phyloP scores from a whole-genome alignment of 2,329 filamentous ascomycete genomes.

The Aplosporella prunicola region DNA sequence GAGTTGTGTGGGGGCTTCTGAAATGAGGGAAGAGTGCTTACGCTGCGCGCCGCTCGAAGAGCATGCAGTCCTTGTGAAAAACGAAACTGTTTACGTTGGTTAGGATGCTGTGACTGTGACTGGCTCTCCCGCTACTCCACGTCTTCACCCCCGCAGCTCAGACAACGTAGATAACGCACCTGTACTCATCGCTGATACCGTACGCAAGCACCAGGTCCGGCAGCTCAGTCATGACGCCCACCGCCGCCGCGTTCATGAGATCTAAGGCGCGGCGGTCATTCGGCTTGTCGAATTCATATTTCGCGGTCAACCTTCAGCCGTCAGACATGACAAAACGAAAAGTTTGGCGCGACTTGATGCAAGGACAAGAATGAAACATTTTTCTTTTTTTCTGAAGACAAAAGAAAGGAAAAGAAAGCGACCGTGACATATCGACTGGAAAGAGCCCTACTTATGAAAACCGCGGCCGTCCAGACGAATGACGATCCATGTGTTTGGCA shows the following conservation, averaged over 20 bases:
- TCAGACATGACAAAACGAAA: too few relatives aligned
- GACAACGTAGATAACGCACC: slow-evolving; percentile 35
- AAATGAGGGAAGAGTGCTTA: slow-evolving; percentile 27
- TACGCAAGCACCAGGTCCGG: slow-evolving; percentile 83
- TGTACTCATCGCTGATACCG: slow-evolving; percentile 91
- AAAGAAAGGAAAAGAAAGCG: slow-evolving; percentile 9
- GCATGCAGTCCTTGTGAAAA: slow-evolving; percentile 67
- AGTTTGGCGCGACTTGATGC: neutral
- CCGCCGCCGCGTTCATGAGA: slow-evolving; percentile 92
- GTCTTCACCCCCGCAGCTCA: neutral
- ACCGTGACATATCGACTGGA: slow-evolving; percentile 3
- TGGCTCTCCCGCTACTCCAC: too few relatives aligned
- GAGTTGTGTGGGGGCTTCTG: neutral
- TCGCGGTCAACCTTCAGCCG: slow-evolving; percentile 58
- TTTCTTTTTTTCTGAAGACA: too few relatives aligned
- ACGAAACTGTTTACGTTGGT: slow-evolving; percentile 76
- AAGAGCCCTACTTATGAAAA: slow-evolving; percentile 67
- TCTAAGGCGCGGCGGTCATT: slow-evolving; percentile 81
- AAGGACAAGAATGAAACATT: neutral
- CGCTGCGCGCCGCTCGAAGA: slow-evolving; percentile 81
- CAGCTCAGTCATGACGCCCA: slow-evolving; percentile 70
- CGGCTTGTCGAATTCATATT: slow-evolving; percentile 81
- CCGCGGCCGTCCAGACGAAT: slow-evolving; percentile 88
- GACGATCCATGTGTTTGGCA: slow-evolving; percentile 93
- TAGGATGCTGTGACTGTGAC: too few relatives aligned